These are phyloP conservation scores for Hymenoscyphus scutula DNA, from an alignment of 2,329 filamentous ascomycete species.

Conservation along the genomic window DNA sequence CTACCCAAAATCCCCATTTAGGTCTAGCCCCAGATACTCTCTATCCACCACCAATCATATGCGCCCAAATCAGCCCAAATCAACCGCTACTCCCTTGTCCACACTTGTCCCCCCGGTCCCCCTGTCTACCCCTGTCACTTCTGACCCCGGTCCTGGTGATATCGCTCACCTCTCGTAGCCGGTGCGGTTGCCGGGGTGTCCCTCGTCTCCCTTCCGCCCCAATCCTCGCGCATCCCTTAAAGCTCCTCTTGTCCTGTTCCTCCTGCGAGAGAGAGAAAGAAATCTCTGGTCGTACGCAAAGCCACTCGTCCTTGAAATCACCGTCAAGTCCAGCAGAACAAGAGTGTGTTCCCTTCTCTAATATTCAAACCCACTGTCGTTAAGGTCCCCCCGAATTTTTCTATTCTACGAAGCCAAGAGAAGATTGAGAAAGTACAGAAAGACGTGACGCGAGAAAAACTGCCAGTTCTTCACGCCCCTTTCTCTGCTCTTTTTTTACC, in stretches of 20 bases:
- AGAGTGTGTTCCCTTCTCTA: constrained; percentile 23
- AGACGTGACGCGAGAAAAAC: not conserved
- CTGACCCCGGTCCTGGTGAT: too few relatives aligned
- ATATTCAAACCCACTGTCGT: constrained; percentile 31
- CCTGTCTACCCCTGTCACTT: not conserved
- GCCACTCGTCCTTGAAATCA: constrained; percentile 23
- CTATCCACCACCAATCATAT: not conserved
- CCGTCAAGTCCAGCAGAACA: constrained; percentile 14
- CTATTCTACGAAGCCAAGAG: constrained; percentile 6
- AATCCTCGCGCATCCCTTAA: constrained; percentile 14
- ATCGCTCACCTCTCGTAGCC: too few relatives aligned
- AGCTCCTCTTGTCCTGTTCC: constrained; percentile 6
- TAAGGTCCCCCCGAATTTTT: constrained; percentile 24
- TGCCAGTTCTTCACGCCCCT: not conserved
- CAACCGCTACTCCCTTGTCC: not conserved
- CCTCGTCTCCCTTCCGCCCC: not conserved
- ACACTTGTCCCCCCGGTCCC: not conserved
- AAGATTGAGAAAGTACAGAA: not conserved
- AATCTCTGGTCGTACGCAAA: constrained; percentile 18
- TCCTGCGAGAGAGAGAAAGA: not conserved
- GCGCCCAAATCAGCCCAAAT: not conserved
- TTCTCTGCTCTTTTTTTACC: not conserved
- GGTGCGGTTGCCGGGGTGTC: not conserved
- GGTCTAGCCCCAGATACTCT: not conserved
- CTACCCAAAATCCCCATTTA: not conserved